Conservation (phyloP, 495 filamentous ascomycete species). For the Monascus purpureus region DNA sequence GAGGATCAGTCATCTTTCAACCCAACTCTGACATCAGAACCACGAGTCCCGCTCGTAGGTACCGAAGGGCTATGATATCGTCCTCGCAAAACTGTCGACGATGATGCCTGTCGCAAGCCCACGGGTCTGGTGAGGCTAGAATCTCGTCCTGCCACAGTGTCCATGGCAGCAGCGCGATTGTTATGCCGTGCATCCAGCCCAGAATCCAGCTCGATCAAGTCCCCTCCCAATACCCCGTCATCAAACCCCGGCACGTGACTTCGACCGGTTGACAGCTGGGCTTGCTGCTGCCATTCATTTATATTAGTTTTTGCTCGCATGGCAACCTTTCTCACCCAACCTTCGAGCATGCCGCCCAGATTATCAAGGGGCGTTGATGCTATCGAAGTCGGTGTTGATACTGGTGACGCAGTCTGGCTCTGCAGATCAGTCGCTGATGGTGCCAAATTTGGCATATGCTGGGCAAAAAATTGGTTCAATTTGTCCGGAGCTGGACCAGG, state of each 20-base stretch:
- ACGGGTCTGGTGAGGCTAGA: not conserved
- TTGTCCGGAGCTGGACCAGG: conserved; percentile 73
- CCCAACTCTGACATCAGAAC: not conserved
- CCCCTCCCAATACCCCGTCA: conserved; percentile 33
- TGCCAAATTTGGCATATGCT: conserved; percentile 59
- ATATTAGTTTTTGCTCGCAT: conserved; percentile 30
- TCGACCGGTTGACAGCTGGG: conserved; percentile 16
- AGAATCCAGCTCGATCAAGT: conserved; percentile 79
- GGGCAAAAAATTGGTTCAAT: conserved; percentile 63
- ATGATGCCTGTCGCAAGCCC: not conserved
- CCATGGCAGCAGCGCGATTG: not conserved
- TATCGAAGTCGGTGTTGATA: conserved; percentile 25
- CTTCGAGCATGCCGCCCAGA: conserved; percentile 71
- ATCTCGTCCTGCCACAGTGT: not conserved
- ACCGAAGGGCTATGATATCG: not conserved
- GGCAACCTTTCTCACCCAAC: conserved; percentile 74
- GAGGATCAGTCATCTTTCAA: not conserved
- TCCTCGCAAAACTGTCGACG: not conserved
- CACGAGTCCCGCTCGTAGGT: not conserved
- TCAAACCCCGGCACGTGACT: conserved; percentile 15
- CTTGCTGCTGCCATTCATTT: conserved; percentile 25
- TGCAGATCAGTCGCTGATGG: conserved; percentile 26
- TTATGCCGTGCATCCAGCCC: conserved; percentile 20
- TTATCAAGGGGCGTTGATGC: conserved; percentile 57
- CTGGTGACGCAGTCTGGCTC: conserved; percentile 28